Base-by-base conservation (phyloP, 306 rosid species). In the Prosopis cineraria region DNA sequence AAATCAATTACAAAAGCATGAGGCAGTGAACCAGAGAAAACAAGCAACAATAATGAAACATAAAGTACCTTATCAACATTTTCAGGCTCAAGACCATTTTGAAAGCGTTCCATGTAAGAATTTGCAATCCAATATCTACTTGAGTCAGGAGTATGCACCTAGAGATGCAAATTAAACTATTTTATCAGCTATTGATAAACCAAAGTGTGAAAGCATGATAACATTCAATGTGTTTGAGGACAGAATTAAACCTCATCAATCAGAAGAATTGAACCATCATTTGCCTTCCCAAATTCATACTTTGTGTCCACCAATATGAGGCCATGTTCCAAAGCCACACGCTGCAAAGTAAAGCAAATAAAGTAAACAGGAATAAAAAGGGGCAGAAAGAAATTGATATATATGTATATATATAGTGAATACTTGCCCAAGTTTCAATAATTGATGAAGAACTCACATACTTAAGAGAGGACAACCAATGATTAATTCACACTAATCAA, bases 121-220 rank as follows among this genome's bases (percentile, higher is more conserved):
- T 80, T 78, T 55, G 98, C 93, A 80, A 95, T 91, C 98, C 98
- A 95, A 84, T 95, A 92, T 86, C 98, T 92, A 77, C 98, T 95
- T 60, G 98, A 92, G 87, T 95, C 98, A 17, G 98, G 98, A 37
- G 98, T 95, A 81, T 95, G 98, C 68, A 95, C 96, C 98, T 95
- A 73, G 25, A 76, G 72, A 79, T 25, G 69, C 73, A 70, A 79
- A 68, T 68, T 41, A 45, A 52, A 20, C 33, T 64, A 68, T 10
- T 14, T 66, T 7, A 67, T 83, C 84, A 64, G 19, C 59, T 19
- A 56, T 73, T 7, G 14, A 60, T 44, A 60, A 73, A 50, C 74
- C 72, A 2, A 40, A 47, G 53, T 68, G 47, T 29, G 48, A 37
- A 73, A 13, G 82, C 67, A 24, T 50, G 73, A 52, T 45, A 29